Evolutionary conservation across 1,284 basidiomycete genomes (phyloP), one percentile per base, ranked within the genome.

Genomic region (Heterobasidion parviporum): DNA sequence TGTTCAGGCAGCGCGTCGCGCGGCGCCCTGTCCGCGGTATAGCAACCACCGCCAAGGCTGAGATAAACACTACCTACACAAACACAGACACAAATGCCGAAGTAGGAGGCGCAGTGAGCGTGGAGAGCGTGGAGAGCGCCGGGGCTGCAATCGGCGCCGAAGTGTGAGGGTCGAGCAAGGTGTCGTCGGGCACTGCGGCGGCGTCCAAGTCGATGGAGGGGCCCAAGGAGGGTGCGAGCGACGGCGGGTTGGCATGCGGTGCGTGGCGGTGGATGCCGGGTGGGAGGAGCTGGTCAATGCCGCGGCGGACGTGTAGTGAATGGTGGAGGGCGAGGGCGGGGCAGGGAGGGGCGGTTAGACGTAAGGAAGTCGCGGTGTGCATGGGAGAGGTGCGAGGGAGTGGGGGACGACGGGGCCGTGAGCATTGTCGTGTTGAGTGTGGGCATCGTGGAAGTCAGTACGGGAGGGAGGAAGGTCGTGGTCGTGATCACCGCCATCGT

Each of bases 241-340:
- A 26, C 20, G 3, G 20, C 20, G 20, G 3, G 3, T 26, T 26
- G 3, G 3, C n/a, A 26, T 26, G 3, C 3, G 20, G 20, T 26
- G 20, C 20, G 20, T 26, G 20, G 20, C 20, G 20, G 20, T 26
- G 20, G 20, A 26, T 26, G 20, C 20, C 20, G 20, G 20, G 20
- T 26, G 3, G 20, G 20, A 26, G 20, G 65, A 61, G 46, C 66
- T 67, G 15, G 59, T 59, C 10, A 67, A 72, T 55, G 70, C 66
- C n/a, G 71, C 70, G 7, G 74, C 70, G 1, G 81, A 83, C 3
- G 78, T 66, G 9, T 81, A 78, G 20, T 83, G 75, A 0, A 84
- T 85, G 9, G 76, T 63, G 5, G 75, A 79, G 8, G 84, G 85
- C 1, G 84, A 86, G 1, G 80, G 81, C 0, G 85, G 86, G 0